Percentiles rank a stretch among this genome's conserved stretches.
Conservation (phyloP, 352 stramenopile species). For the Lagenidium giganteum region DNA sequence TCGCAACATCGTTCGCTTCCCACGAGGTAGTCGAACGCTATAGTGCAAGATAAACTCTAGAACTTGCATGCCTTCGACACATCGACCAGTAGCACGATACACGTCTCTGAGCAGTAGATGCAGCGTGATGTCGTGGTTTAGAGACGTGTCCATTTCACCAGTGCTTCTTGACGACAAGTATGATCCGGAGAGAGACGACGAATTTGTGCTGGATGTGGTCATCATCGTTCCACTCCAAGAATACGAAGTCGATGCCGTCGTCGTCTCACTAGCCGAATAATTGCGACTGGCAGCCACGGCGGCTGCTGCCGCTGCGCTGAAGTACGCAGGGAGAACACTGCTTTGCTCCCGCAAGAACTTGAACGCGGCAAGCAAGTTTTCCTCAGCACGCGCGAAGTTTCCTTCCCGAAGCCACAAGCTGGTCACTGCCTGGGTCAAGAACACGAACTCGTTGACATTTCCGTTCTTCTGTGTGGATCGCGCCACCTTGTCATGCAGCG, state of each 20-base stretch:
- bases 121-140: conserved; percentile 82
- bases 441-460: conserved; percentile 85
- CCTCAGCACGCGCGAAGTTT: conserved; percentile 68
- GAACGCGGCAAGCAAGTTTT: conserved; percentile 58
- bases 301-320: conserved; percentile 43
- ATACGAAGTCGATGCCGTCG: conserved; percentile 30
- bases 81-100: conserved; percentile 75
- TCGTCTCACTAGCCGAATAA: conserved; percentile 48
- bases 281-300: too few relatives aligned
- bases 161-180: conserved; percentile 58
- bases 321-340: conserved; percentile 57
- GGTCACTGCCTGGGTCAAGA: conserved; percentile 74
- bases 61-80: conserved; percentile 70
- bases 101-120: conserved; percentile 76
- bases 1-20: conserved; percentile 70
- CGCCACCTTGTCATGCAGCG: conserved; percentile 78
- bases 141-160: conserved; percentile 70
- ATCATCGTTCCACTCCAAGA: conserved; percentile 68
- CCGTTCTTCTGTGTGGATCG: conserved; percentile 54
- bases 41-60: conserved; percentile 78
- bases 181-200: conserved; percentile 52
- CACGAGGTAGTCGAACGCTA: conserved; percentile 56
- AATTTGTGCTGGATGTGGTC: conserved; percentile 63
- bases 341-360: conserved; percentile 67
- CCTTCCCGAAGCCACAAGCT: conserved; percentile 77